These are phyloP conservation scores for Symbiodinium natans DNA, from an alignment of 73 alveolate genomes.

Conservation along the genomic window DNA sequence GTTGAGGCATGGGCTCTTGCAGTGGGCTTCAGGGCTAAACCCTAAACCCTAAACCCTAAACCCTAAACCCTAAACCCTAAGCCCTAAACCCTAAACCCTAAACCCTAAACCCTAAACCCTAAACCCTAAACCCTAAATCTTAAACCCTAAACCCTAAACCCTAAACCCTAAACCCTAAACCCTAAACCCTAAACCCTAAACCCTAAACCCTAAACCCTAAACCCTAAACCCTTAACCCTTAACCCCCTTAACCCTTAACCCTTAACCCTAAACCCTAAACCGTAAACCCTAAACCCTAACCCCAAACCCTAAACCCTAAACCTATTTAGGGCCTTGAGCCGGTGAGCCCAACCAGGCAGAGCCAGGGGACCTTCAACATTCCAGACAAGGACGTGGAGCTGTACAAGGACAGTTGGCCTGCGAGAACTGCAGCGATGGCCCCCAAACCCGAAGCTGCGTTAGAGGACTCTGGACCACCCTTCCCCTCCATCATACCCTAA, in stretches of 20 bases:
- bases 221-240: background rate
- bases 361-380: constrained; percentile 45
- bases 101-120: too few species aligned
- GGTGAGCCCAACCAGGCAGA: constrained; percentile 42
- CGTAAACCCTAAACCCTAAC: background rate
- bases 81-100: too few species aligned
- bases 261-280: background rate
- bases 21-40: background rate
- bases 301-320: background rate
- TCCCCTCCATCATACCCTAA: too few species aligned
- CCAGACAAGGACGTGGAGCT: constrained; percentile 57
- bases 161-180: background rate
- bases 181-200: background rate
- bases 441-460: too few species aligned
- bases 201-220: background rate
- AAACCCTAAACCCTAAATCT: background rate
- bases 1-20: background rate
- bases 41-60: too few species aligned
- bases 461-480: too few species aligned
- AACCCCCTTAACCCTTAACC: background rate
- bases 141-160: background rate
- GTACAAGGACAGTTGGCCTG: too few species aligned
- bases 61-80: too few species aligned
- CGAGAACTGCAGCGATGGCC: too few species aligned
- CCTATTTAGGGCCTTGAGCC: background rate